Conservation (phyloP, 192 early-diverging fungal genomes). For the Tieghemiomyces parasiticus region DNA sequence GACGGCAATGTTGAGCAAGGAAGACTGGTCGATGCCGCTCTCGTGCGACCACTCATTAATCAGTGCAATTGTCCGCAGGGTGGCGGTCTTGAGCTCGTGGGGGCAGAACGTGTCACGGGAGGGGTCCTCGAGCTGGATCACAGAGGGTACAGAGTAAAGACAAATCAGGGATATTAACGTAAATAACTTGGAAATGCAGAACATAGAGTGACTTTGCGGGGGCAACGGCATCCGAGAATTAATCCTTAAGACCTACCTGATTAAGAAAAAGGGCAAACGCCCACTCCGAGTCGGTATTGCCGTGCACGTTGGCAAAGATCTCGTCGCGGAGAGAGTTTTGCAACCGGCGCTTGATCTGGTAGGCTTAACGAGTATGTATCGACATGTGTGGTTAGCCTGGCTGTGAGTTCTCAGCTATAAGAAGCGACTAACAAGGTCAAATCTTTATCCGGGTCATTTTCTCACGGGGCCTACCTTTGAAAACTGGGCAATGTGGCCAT, state of each 20-base stretch:
- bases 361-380: not conserved
- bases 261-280: constrained; percentile 67
- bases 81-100: constrained; percentile 45
- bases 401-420: no score
- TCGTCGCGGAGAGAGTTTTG: constrained; percentile 46
- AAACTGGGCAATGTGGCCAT: constrained; percentile 53
- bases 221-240: not conserved
- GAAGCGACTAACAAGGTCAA: no score
- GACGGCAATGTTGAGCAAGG: constrained; percentile 66
- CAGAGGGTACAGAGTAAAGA: not conserved
- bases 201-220: not conserved
- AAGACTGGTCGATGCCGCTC: constrained; percentile 43
- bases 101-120: constrained; percentile 34
- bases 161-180: not conserved
- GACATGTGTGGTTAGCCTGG: no score
- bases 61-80: constrained; percentile 59
- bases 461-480: constrained; percentile 24
- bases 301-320: constrained; percentile 51
- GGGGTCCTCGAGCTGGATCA: constrained; percentile 21
- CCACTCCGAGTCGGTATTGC: constrained; percentile 70
- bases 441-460: no score
- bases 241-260: constrained; percentile 30
- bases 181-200: not conserved
- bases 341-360: constrained; percentile 49
- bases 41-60: constrained; percentile 54